These are phyloP conservation scores for Fusarium solani-melongenae DNA, from an alignment of 2,329 filamentous ascomycete genomes.

Conservation along the genomic window DNA sequence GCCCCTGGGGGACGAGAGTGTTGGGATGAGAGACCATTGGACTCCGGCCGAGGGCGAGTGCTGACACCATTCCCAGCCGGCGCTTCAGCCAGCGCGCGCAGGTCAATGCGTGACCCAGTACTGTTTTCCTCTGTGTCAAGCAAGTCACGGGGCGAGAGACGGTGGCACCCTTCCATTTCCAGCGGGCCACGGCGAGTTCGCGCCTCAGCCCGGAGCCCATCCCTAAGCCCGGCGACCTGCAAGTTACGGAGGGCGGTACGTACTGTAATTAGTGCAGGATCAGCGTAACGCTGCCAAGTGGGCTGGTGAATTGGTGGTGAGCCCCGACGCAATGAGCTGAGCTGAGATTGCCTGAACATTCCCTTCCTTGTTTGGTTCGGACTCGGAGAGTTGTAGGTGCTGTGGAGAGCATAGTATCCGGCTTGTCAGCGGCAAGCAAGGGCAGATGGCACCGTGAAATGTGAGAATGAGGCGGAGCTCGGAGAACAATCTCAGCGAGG, in stretches of 20 bases:
- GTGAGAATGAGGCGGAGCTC: conserved; percentile 6
- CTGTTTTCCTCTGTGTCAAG: not conserved
- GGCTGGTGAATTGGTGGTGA: not conserved
- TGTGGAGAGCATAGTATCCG: not conserved
- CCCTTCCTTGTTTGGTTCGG: conserved; percentile 3
- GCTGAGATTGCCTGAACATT: conserved; percentile 16
- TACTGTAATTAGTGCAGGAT: conserved; percentile 9
- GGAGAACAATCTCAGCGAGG: not conserved
- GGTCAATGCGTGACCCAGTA: conserved; percentile 19
- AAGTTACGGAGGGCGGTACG: conserved; percentile 6
- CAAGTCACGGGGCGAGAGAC: conserved; percentile 4
- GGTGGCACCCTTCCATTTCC: conserved; percentile 1
- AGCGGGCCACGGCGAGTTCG: conserved; percentile 10
- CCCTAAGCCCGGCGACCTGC: conserved; percentile 8
- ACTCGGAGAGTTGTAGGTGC: not conserved
- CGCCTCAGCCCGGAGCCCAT: conserved; percentile 7
- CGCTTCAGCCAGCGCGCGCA: not conserved
- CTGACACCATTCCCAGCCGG: conserved; percentile 2
- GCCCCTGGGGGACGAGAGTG: conserved; percentile 13
- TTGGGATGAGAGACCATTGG: conserved; percentile 16
- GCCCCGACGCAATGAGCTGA: conserved; percentile 11
- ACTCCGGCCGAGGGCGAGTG: not conserved
- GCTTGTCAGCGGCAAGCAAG: conserved; percentile 11
- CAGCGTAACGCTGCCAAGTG: not conserved
- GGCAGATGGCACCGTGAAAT: conserved; percentile 9